These are phyloP conservation scores for Datura wrightii DNA, from an alignment of 257 asterid species.

Conservation along the genomic window DNA sequence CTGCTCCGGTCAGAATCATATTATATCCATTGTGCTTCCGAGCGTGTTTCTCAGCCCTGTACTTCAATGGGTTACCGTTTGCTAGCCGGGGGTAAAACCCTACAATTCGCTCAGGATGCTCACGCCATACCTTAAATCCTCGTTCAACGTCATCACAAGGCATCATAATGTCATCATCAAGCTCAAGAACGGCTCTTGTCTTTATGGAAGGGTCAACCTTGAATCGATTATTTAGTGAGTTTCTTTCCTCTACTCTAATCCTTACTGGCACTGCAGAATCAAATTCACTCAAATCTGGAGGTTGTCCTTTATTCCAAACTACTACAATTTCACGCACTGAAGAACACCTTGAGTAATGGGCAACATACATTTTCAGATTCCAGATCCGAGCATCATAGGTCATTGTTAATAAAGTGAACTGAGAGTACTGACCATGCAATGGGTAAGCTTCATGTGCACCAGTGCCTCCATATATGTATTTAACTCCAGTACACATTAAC, in stretches of 20 bases:
- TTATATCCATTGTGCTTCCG: constrained; percentile 78
- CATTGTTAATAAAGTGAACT: constrained; percentile 89
- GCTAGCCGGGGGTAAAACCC: constrained; percentile 88
- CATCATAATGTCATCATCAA: constrained; percentile 97
- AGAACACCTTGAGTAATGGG: constrained; percentile 91
- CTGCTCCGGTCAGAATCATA: constrained; percentile 93
- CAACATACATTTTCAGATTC: constrained; percentile 81
- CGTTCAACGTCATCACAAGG: constrained; percentile 85
- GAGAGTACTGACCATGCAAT: constrained; percentile 70
- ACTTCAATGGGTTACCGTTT: constrained; percentile 53
- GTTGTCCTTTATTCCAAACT: constrained; percentile 92
- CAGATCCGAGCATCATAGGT: constrained; percentile 94
- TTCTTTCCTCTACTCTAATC: constrained; percentile 69
- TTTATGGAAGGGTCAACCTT: constrained; percentile 64
- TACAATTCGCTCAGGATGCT: constrained; percentile 75
- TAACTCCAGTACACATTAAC: constrained; percentile 66
- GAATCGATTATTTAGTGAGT: constrained; percentile 91
- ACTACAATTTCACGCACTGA: constrained; percentile 94
- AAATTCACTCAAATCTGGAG: constrained; percentile 64
- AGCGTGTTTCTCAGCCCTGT: constrained; percentile 80
- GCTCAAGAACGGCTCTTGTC: constrained; percentile 88
- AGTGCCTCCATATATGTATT: constrained; percentile 72
- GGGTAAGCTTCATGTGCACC: constrained; percentile 89
- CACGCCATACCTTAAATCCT: constrained; percentile 90
- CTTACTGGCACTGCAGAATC: constrained; percentile 89